These are phyloP conservation scores for Simplicillium aogashimaense DNA, from an alignment of 2,329 filamentous ascomycete genomes.

Conservation along the genomic window DNA sequence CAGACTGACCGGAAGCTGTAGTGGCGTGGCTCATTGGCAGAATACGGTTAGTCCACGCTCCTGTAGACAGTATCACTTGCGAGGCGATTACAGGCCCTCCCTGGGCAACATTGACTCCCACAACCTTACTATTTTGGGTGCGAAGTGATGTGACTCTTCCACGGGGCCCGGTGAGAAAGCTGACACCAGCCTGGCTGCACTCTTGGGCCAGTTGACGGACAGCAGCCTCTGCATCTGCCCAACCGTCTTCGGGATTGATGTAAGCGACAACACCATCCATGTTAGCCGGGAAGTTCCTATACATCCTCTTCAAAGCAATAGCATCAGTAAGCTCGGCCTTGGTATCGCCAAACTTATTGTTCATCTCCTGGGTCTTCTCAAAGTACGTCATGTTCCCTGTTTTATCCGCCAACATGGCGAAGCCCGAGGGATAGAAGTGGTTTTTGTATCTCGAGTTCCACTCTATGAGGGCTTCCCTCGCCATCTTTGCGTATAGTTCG, in stretches of 20 bases:
- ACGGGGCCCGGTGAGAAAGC: conserved; percentile 18
- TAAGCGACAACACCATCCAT: conserved; percentile 14
- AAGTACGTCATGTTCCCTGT: conserved; percentile 11
- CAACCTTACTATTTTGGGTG: too few species aligned
- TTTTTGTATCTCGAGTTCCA: conserved; percentile 17
- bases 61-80: too few species aligned
- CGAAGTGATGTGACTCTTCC: conserved; percentile 18
- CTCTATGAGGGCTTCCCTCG: too few species aligned
- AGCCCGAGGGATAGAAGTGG: conserved; percentile 20
- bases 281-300: conserved; percentile 11
- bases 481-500: too few species aligned
- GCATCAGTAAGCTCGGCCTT: conserved; percentile 16
- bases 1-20: too few species aligned
- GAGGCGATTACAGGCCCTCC: too few species aligned
- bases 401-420: conserved; percentile 17
- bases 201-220: conserved; percentile 14
- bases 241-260: conserved; percentile 19
- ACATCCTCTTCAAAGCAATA: conserved; percentile 6
- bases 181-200: conserved; percentile 18
- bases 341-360: conserved; percentile 8
- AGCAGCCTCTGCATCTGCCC: conserved; percentile 19
- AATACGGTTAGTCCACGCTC: too few species aligned
- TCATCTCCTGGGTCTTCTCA: conserved; percentile 9
- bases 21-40: too few species aligned
- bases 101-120: too few species aligned